phyloP scores from a whole-genome alignment of 805 yeast genomes.

The Teunomyces kruisii region DNA sequence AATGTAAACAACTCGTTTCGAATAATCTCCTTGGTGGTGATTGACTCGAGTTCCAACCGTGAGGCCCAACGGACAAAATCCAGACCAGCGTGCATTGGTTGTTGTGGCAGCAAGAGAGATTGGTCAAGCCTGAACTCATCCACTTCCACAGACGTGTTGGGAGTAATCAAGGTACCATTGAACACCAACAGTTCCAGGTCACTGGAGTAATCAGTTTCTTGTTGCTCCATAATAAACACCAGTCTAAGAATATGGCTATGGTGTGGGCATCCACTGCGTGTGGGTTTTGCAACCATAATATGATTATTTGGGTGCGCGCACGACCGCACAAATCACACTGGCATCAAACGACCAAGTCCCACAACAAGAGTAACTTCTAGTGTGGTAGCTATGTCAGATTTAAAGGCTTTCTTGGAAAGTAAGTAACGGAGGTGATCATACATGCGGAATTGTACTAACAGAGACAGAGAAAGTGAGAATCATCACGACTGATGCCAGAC shows the following conservation, averaged over 20 bases:
- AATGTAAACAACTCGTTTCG: not conserved
- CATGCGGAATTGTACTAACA: constrained; percentile 16
- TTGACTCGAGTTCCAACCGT: constrained; percentile 28
- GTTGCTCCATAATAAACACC: not conserved
- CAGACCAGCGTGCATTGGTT: not conserved
- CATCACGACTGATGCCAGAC: constrained; percentile 57
- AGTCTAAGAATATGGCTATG: not conserved
- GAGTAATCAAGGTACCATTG: not conserved
- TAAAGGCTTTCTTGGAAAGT: constrained; percentile 13
- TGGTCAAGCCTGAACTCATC: not conserved
- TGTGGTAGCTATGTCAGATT: constrained; percentile 12
- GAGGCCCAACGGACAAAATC: constrained; percentile 29
- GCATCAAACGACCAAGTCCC: not conserved
- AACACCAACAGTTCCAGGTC: constrained; percentile 12
- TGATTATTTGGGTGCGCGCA: not conserved
- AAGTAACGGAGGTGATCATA: constrained; percentile 3
- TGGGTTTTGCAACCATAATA: not conserved
- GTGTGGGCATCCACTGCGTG: no score
- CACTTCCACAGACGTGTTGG: not conserved
- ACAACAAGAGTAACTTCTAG: not conserved
- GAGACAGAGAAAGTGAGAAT: constrained; percentile 49
- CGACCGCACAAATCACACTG: not conserved
- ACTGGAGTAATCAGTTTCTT: constrained; percentile 23
- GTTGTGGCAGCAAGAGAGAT: not conserved
- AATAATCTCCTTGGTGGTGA: constrained; percentile 20